Evolutionary conservation across 1,139 yeast species (phyloP), one percentile per base, ranked within the genome.

Genomic region (Yamadazyma dendronema): DNA sequence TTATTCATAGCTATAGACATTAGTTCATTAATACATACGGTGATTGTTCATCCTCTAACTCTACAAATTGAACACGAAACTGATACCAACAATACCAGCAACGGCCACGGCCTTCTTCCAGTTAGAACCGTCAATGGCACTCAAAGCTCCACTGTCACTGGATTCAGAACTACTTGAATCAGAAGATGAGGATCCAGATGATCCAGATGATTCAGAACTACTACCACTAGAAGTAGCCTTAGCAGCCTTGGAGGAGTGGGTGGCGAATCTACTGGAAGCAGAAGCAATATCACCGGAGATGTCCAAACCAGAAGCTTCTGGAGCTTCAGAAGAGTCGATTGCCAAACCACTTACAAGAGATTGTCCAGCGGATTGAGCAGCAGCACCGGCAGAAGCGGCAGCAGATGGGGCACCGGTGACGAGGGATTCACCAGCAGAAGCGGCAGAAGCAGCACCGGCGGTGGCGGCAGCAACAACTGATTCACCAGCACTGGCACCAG

Each of bases 31-130:
- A 19, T 19, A 19, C 22, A 19, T 19, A 19, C 22, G 9, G 22
- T 6, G 9, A 19, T 7, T 9, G n/a, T n/a, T n/a, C n/a, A n/a
- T n/a, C 6, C 6, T 19, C 9, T 9, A 9, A 9, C 22, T 10
- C 13, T 24, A 24, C 11, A 24, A 24, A 12, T 24, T 24, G 47
- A 64, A 53, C 30, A 67, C 36, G 46, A 68, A 65, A 30, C 72
- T 59, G 44, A 58, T 43, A 31, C 72, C 74, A 40, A 70, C 57
- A 37, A 70, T 39, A 37, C 65, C 67, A 33, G 63, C 67, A 30
- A 70, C 57, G 16, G 62, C 63, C 36, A 57, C 57, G 26, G 70
- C 61, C 53, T 56, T 65, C 57, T 70, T 70, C 75, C 73, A 68
- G 38, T 65, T 57, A 25, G 63, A 60, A 23, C 54, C 29, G 17